phyloP scores from a whole-genome alignment of 805 yeast genomes.

The Nadsonia fulvescens region DNA sequence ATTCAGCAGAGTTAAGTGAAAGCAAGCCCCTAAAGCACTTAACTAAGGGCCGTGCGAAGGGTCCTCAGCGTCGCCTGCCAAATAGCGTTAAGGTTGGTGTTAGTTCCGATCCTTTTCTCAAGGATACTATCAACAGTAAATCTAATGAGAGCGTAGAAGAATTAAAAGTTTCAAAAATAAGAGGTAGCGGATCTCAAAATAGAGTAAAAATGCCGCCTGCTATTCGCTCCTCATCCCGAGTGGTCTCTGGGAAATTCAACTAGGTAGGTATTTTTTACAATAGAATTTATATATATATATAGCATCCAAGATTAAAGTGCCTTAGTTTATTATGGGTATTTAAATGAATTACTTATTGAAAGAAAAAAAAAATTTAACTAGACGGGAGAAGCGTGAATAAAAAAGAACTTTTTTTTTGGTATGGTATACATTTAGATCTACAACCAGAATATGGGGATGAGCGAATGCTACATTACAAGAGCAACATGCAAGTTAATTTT shows the following conservation, averaged over 20 bases:
- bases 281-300: not conserved
- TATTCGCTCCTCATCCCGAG: conserved; percentile 10
- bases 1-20: conserved; percentile 6
- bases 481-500: too few species aligned
- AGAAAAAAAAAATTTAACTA: not conserved
- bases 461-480: too few species aligned
- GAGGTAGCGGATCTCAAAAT: conserved; percentile 1
- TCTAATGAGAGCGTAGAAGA: too few species aligned
- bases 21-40: conserved; percentile 13
- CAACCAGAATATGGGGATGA: too few species aligned
- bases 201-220: conserved; percentile 7
- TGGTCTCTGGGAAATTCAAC: conserved; percentile 7
- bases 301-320: not conserved
- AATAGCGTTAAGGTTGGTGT: conserved; percentile 3
- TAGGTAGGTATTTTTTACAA: not conserved
- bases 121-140: conserved; percentile 1
- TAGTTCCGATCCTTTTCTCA: not conserved
- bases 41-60: conserved; percentile 20
- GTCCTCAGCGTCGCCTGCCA: conserved; percentile 24
- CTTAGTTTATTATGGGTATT: not conserved
- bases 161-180: conserved; percentile 3
- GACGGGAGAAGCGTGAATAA: conserved; percentile 1
- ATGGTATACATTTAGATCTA: too few species aligned
- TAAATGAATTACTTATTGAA: not conserved
- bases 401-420: too few species aligned